Evolutionary conservation across 2,329 filamentous ascomycete species (phyloP), one percentile per base, ranked within the genome.

Genomic region (Aureobasidium zeae): DNA sequence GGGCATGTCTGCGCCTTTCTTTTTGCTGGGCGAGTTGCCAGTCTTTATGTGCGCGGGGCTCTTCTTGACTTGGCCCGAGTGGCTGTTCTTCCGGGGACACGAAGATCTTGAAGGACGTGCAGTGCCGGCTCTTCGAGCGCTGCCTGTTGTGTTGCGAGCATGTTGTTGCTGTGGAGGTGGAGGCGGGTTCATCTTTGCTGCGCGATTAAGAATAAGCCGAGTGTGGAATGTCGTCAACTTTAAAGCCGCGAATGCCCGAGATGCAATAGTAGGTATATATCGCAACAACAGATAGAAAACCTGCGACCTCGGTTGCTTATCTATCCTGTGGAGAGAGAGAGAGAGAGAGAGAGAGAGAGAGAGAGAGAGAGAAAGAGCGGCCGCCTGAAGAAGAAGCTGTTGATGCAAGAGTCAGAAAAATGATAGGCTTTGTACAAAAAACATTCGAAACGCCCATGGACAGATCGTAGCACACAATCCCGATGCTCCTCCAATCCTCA

Each of bases 1-100:
- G 38, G 62, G 56, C 20, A 22, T 47, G 21, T 25, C 48, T 35
- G 26, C 47, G 31, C 41, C 49, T 45, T 20, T 48, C 47, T 45
- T 48, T 8, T 10, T 26, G n/a, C 12, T 17, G 10, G 15, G 4
- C 13, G 7, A 16, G 13, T 5, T 21, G 10, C 17, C 22, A n/a
- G 15, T 30, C 25, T 34, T 45, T 8, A n/a, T 33, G 29, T 29
- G 17, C 13, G 22, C 15, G n/a, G 33, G 24, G 19, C 32, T 45
- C 32, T 45, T 45, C 16, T 38, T 45, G 13, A 16, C 25, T 28
- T 15, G 39, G 21, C 21, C 39, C 21, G 29, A 43, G 26, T 43
- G 29, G 16, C 29, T 33, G 8, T 43, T 33, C 30, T 43, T 43
- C 20, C 39, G 21, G 21, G 39, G 16, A 34, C 39, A 29, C 13